Conservation (phyloP, 306 rosid species). For the Bauhinia variegata region DNA sequence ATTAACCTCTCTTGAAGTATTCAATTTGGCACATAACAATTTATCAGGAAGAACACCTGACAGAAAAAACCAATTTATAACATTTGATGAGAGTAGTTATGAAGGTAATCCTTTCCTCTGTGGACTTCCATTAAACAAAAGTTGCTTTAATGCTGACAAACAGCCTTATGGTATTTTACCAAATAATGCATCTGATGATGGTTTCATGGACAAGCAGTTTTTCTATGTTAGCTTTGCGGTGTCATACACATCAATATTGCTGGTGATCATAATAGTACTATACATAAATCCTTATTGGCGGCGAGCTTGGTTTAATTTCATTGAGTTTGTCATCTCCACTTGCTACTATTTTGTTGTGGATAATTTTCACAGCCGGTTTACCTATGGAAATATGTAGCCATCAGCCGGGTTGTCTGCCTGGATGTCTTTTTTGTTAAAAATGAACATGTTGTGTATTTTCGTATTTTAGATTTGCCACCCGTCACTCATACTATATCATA, state of each 20-base stretch:
- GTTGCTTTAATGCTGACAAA: no score
- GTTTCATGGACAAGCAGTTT: neutral
- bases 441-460: no score
- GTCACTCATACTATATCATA: no score
- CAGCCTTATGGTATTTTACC: no score
- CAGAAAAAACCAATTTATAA: neutral
- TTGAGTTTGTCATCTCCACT: neutral
- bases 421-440: no score
- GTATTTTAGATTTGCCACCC: no score
- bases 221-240: neutral
- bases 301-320: neutral
- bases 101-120: neutral
- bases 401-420: no score
- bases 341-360: neutral
- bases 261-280: neutral
- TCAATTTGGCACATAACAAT: constrained; percentile 4
- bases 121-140: constrained; percentile 4
- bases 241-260: neutral
- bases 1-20: neutral
- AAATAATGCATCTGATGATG: neutral
- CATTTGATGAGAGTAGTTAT: constrained; percentile 2
- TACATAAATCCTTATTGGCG: constrained; percentile 7
- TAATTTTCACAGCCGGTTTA: no score
- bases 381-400: no score
- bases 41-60: neutral